Percentiles rank a stretch among this genome's conserved stretches.
Conservation (phyloP, 2,329 filamentous ascomycete genomes). For the Exophiala phaeomuriformis region DNA sequence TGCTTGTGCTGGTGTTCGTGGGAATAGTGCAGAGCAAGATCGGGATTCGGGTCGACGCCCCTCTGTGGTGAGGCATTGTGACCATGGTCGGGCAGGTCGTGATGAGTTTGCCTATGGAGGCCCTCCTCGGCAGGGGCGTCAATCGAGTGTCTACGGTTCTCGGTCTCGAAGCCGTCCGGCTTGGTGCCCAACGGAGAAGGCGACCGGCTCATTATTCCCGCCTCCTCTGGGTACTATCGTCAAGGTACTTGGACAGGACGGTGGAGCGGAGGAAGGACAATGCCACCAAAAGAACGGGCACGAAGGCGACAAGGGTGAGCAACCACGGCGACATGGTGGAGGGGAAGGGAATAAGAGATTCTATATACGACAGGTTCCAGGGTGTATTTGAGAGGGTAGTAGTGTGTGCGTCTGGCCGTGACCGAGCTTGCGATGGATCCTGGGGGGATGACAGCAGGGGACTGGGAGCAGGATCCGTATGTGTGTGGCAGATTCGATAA, state of each 20-base stretch:
- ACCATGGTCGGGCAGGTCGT: conserved; percentile 24
- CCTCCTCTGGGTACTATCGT: conserved; percentile 20
- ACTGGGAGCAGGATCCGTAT: background rate
- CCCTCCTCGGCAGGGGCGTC: conserved; percentile 11
- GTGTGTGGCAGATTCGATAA: no score
- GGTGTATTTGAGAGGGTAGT: background rate
- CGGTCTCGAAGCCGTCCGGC: conserved; percentile 8
- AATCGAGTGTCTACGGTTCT: conserved; percentile 1
- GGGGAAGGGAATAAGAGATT: conserved; percentile 3
- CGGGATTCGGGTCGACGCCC: conserved; percentile 26
- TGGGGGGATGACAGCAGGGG: background rate
- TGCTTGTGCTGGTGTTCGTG: conserved; percentile 37
- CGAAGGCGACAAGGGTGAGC: conserved; percentile 21
- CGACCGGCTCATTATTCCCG: conserved; percentile 8
- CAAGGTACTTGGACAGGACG: conserved; percentile 24
- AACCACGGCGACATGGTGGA: conserved; percentile 22
- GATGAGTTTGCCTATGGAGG: conserved; percentile 11
- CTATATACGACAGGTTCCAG: background rate
- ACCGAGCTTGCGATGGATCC: no score
- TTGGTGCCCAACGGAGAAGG: background rate
- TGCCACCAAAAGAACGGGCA: conserved; percentile 20
- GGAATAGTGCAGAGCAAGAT: conserved; percentile 34
- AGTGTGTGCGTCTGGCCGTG: no score
- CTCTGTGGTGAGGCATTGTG: conserved; percentile 25
- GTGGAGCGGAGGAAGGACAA: conserved; percentile 25